These are phyloP conservation scores for Trichoderma orchidacearum DNA, from an alignment of 495 filamentous ascomycete species.

Conservation along the genomic window DNA sequence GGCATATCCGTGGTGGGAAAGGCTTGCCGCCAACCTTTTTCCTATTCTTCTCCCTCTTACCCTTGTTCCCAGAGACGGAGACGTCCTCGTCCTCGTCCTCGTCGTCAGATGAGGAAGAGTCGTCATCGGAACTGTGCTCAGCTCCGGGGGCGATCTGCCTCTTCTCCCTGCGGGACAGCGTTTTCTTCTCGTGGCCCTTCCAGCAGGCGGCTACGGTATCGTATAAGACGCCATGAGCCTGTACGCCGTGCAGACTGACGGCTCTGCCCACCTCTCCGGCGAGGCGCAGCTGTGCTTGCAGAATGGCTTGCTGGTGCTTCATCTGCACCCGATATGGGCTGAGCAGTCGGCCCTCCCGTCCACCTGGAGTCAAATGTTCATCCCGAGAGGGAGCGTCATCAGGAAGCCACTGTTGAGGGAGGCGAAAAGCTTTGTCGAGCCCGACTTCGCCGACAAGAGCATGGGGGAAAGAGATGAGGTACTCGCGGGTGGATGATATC, in stretches of 20 bases:
- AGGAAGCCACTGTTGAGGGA: conserved; percentile 52
- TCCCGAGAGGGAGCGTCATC: conserved; percentile 22
- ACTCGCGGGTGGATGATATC: conserved; percentile 46
- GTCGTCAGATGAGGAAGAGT: conserved; percentile 31
- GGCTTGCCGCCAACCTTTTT: conserved; percentile 24
- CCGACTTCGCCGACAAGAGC: conserved; percentile 84
- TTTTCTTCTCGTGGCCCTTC: conserved; percentile 65
- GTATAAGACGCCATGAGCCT: conserved; percentile 72
- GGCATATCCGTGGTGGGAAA: conserved; percentile 81
- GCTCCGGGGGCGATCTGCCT: conserved; percentile 24
- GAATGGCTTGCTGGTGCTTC: conserved; percentile 60
- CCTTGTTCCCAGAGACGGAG: conserved; percentile 6
- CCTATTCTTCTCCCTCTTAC: background rate
- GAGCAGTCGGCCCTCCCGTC: conserved; percentile 62
- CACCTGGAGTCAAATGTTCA: conserved; percentile 55
- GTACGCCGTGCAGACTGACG: conserved; percentile 83
- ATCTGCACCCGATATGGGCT: conserved; percentile 63
- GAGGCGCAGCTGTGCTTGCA: conserved; percentile 72
- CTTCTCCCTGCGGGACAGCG: conserved; percentile 47
- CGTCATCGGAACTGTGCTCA: conserved; percentile 4
- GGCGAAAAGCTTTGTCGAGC: conserved; percentile 70
- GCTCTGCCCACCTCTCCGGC: conserved; percentile 71
- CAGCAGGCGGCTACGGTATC: conserved; percentile 64
- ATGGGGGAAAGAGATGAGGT: conserved; percentile 47
- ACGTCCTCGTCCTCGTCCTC: conserved; percentile 17